Conservation (phyloP, 352 stramenopile genomes). For the Globisporangium cylindrosporum region DNA sequence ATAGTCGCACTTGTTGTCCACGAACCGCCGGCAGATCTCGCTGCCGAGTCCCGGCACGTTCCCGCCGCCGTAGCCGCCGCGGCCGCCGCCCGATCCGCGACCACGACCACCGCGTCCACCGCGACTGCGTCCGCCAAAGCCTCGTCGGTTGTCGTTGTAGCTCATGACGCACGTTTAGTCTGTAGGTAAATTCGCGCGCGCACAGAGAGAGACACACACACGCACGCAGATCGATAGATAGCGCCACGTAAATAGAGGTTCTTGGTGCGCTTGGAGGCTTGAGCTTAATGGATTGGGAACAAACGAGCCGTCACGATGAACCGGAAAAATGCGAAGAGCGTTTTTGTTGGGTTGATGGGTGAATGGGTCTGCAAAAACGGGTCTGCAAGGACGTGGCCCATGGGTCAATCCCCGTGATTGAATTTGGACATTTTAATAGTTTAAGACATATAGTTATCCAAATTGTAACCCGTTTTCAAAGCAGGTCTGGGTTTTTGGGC, state of each 20-base stretch:
- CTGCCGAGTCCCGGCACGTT: slow-evolving; percentile 33
- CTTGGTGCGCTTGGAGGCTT: not conserved
- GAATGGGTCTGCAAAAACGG: not conserved
- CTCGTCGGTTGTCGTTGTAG: slow-evolving; percentile 57
- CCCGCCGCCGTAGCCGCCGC: slow-evolving; percentile 29
- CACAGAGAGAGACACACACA: not conserved
- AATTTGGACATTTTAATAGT: not conserved
- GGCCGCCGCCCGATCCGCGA: slow-evolving; percentile 27
- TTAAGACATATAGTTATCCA: not conserved
- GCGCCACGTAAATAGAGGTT: not conserved
- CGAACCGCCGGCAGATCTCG: slow-evolving; percentile 67
- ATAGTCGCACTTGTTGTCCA: slow-evolving; percentile 68
- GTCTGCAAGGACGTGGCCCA: not conserved
- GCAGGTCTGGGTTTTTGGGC: not conserved
- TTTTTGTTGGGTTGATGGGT: slow-evolving; percentile 1
- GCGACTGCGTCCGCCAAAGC: slow-evolving; percentile 62
- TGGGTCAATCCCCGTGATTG: not conserved
- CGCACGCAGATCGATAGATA: not conserved
- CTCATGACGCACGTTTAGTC: slow-evolving; percentile 36
- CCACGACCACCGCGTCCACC: slow-evolving; percentile 31
- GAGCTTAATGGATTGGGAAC: slow-evolving; percentile 2
- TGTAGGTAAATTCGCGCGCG: too few relatives aligned
- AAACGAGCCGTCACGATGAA: slow-evolving; percentile 9
- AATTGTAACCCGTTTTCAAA: not conserved
- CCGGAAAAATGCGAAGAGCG: slow-evolving; percentile 1